Conservation (phyloP, 345 rosid species). For the Salix exigua region DNA sequence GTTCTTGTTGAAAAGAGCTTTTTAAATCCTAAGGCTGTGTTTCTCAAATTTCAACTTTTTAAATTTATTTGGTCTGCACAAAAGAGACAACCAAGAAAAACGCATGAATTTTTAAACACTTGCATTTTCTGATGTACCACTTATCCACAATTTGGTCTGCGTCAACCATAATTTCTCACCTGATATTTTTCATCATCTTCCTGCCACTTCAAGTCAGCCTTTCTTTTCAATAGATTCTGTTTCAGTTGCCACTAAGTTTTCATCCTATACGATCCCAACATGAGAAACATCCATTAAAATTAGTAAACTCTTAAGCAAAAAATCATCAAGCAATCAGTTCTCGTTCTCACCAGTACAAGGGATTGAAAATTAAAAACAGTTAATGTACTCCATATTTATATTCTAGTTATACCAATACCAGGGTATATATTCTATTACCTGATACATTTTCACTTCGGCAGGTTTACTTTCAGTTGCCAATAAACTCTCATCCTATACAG, state of each 20-base stretch:
- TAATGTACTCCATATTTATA: too few relatives aligned
- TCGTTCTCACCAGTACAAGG: too few relatives aligned
- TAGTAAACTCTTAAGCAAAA: too few relatives aligned
- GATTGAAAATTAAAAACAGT: too few relatives aligned
- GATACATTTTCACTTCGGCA: too few relatives aligned
- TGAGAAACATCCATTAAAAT: neutral
- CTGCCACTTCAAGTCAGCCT: conserved; percentile 8
- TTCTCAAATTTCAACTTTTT: conserved; percentile 28
- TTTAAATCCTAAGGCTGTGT: conserved; percentile 30
- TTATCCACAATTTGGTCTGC: neutral
- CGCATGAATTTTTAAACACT: neutral
- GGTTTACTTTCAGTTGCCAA: too few relatives aligned
- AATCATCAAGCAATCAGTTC: too few relatives aligned
- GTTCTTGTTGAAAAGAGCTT: neutral
- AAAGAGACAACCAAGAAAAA: neutral
- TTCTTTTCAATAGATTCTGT: conserved; percentile 2
- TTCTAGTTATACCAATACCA: too few relatives aligned
- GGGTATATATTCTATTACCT: too few relatives aligned
- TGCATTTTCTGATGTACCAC: neutral
- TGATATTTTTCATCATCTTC: conserved; percentile 18
- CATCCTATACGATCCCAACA: conserved; percentile 9
- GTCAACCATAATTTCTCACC: conserved; percentile 16
- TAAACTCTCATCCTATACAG: too few relatives aligned
- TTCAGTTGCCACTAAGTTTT: conserved; percentile 6
- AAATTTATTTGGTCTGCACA: conserved; percentile 21